Conservation (phyloP, 2,329 filamentous ascomycete species). For the Endoconidiophora laricicola region DNA sequence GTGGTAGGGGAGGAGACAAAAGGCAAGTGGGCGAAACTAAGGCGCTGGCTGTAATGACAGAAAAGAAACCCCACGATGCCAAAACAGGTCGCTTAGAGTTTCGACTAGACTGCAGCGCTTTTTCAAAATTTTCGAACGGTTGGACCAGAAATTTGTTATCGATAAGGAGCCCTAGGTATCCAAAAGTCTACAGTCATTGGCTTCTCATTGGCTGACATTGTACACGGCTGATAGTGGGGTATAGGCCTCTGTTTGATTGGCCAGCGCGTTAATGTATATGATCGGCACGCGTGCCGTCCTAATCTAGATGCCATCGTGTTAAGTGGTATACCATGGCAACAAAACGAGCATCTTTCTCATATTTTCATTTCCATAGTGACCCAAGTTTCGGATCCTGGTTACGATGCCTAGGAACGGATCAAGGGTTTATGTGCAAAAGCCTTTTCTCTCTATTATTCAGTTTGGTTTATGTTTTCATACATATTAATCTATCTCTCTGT, state of each 20-base stretch:
- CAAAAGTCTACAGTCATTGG: not conserved
- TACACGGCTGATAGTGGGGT: not conserved
- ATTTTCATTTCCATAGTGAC: no score
- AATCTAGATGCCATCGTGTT: not conserved
- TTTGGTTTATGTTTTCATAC: not conserved
- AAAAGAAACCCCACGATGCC: slow-evolving; percentile 4
- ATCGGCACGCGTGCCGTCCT: not conserved
- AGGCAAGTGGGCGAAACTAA: not conserved
- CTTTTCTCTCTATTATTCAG: not conserved
- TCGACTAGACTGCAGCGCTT: not conserved
- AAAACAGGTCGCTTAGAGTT: not conserved
- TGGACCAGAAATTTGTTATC: slow-evolving; percentile 8
- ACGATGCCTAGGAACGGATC: not conserved
- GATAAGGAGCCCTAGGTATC: slow-evolving; percentile 1
- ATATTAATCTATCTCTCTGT: no score
- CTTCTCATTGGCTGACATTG: slow-evolving; percentile 1
- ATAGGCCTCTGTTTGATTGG: not conserved
- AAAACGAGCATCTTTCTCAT: no score
- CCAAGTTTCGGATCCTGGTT: not conserved
- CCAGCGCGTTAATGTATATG: not conserved
- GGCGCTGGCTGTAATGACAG: not conserved
- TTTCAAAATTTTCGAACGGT: slow-evolving; percentile 7
- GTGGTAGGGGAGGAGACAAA: not conserved
- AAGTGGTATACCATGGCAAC: slow-evolving; percentile 6
- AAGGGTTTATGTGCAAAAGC: not conserved